Conservation (phyloP, 164 flowering plant genomes). For the Tetracentron sinense region DNA sequence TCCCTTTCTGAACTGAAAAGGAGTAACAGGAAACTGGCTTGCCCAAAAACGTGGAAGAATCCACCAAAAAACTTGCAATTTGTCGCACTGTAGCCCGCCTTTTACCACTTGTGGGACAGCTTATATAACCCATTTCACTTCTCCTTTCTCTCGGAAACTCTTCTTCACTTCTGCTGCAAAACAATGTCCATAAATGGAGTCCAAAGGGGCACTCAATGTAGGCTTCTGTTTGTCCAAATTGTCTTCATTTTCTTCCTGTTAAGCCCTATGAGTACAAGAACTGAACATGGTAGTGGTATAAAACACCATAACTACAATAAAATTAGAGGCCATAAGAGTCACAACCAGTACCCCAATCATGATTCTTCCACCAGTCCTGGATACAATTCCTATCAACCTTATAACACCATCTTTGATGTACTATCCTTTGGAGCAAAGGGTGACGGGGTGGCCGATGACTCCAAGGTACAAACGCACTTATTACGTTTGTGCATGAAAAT, state of each 20-base stretch:
- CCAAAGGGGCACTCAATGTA: neutral
- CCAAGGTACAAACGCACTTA: constrained; percentile 1
- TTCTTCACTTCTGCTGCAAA: neutral
- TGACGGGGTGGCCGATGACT: constrained; percentile 8
- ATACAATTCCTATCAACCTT: constrained; percentile 1
- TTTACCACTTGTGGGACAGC: neutral
- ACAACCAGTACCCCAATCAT: neutral
- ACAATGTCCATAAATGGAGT: neutral
- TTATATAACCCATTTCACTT: neutral
- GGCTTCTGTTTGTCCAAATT: neutral
- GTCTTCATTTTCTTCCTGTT: neutral
- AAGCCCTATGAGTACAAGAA: neutral
- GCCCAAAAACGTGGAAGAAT: neutral
- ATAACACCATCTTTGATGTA: no score
- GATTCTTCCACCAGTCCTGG: neutral
- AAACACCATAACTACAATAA: neutral
- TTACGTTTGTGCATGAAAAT: no score
- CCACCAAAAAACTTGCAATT: neutral
- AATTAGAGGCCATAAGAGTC: no score
- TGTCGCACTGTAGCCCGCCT: no score
- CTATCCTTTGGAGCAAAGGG: constrained; percentile 6
- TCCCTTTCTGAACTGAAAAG: neutral
- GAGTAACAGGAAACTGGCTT: neutral
- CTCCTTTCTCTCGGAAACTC: neutral
- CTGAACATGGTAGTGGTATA: no score